Base-by-base conservation (phyloP, 495 filamentous ascomycete genomes). In the Haplographium delicatum region DNA sequence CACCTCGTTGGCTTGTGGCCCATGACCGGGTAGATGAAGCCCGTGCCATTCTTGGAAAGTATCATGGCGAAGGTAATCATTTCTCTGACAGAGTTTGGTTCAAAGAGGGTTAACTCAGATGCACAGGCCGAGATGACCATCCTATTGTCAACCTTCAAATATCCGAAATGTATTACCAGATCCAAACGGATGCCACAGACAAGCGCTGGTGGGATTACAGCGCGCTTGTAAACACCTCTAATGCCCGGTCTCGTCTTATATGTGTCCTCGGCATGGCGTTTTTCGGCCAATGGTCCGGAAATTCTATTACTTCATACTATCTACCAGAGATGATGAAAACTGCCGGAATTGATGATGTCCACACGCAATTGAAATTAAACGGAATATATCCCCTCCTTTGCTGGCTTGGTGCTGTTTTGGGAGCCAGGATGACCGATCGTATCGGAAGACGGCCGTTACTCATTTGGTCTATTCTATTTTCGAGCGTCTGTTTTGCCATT, bases 251-350 rank as follows among this genome's bases (percentile, higher is more conserved):
- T 44, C 70, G 76, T 5, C 65, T 74, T 26, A 34, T 54, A 13
- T 54, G 51, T 26, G 51, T 49, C 13, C 28, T 31, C 6, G 45
- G 73, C 53, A 80, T 83, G 60, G 70, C 75, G 9, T 74, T 84
- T 59, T 85, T 84, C 57, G 78, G 75, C 0, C 81, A 82, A 52
- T 79, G 79, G 61, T 72, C 75, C 50, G 82, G 82, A 23, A 44
- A 44, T 13, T 18, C n/a, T 20, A 44, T 44, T 26, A 15, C 42
- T 4, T 44, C 42, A 7, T 80, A 79, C 57, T 80, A 76, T 53
- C 69, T 80, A 54, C 72, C 74, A n/a, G 65, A 66, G 2, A 72
- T 79, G 61, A 53, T 75, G 23, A 62, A 76, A 22, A 71, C 67
- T n/a, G 66, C 75, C 34, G 74, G 74, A n/a, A 70, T 78, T 31